Base-by-base conservation (phyloP, 805 yeast genomes). In the Kuraishia floccosa region DNA sequence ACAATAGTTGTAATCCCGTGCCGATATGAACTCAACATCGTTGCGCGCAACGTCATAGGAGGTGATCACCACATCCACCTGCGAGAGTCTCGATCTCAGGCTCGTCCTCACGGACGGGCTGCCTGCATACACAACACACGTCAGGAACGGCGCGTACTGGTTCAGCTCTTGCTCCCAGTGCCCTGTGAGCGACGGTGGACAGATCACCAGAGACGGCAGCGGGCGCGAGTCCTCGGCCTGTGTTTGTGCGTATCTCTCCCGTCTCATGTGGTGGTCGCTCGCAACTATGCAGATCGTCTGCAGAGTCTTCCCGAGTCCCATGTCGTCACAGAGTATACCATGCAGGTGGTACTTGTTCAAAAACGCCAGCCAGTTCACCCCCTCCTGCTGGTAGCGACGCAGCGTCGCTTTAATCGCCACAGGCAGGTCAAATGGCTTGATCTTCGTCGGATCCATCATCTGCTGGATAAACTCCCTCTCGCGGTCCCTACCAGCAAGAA, bases 241-340 rank as follows among this genome's bases (percentile, higher is more conserved):
- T 0, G 94, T 75, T 37, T 64, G 56, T 6, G 56, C 63, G 50
- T 64, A 82, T 40, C 77, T 79, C 41, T 80, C 80, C 8, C 73
- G 76, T 40, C 98, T 72, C 40, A 84, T 44, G 44, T 86, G 83
- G 46, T 91, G 98, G 47, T 91, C 98, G 49, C 96, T 84, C 0
- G 98, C 83, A 32, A 91, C 86, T 41, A 93, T 89, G 57, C 98
- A 91, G 47, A 91, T 87, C 0, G 98, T 87, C 55, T 91, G 99
- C 37, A 91, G 64, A 0, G 99, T 91, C 52, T 91, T 91, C 31
- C 99, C 99, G 19, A 91, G 65, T 5, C 99, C 99, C 99, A 91
- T 91, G 73, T 91, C 99, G 52, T 91, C 99, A 72, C 98, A 91
- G 30, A 91, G 63, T 46, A 91, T 89, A 32, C 99, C 99, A 58